Base-by-base conservation (phyloP, 225 moss, liverwort and hornwort genomes). In the Pseudoscleropodium purum region DNA sequence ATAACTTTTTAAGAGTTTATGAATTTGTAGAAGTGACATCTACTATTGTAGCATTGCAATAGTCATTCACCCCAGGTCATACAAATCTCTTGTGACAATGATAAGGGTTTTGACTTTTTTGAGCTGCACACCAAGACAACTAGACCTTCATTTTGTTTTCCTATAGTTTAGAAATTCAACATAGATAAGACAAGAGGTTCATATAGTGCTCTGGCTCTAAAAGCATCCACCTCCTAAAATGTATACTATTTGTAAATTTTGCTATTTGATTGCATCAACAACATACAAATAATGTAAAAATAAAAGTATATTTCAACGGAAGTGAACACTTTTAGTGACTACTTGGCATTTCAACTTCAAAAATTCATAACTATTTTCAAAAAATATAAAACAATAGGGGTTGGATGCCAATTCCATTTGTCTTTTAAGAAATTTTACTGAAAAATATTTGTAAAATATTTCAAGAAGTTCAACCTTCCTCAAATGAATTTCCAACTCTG, bases 111-210 rank as follows among this genome's bases (percentile, higher is more conserved):
- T 16, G 2, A 0, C 20, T 33, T 33, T 33, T 51, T 3, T 8
- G 0, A 51, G 2, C 20, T 49, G 29, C 3, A 19, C 12, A 49
- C 0, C 0, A 31, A 4, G 1, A 30, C 0, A 0, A 0, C 1
- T 0, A 1, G 1, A 31, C 6, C 2, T 2, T 11, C 7, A 75
- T 18, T 75, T 75, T 0, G 0, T 7, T 2, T 47, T 19, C 15
- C 0, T 30, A 31, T 18, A 19, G 6, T 75, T 75, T 49, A 6
- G 11, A 18, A 11, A 47, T 75, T 73, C 4, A 30, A 18, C 0
- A 6, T 0, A 75, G 0, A 33, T 75, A 75, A 75, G 6, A 7
- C 11, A 33, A 7, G 4, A 49, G 19, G 19, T 75, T 1, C 2
- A 12, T 49, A 31, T 11, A 49, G 11, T 0, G 2, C 2, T 7